These are phyloP conservation scores for Gaertneriomyces semiglobifer DNA, from an alignment of 192 early-diverging fungal genomes.

Conservation along the genomic window DNA sequence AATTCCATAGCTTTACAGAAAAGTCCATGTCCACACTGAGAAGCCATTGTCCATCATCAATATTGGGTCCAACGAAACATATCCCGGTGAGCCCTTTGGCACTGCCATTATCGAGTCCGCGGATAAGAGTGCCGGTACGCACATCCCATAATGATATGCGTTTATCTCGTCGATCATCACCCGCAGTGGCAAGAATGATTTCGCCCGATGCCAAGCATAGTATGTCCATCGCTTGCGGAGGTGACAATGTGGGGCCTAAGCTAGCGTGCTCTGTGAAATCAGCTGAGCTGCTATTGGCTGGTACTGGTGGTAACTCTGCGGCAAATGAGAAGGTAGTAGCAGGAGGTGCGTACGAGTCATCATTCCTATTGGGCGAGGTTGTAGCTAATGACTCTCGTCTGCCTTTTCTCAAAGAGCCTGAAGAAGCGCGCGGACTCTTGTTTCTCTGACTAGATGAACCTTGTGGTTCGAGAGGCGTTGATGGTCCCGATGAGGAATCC, in stretches of 20 bases:
- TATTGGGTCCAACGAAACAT: conserved; percentile 35
- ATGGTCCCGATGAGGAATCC: no score
- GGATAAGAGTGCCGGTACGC: conserved; percentile 32
- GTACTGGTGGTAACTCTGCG: conserved; percentile 37
- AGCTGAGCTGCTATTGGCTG: conserved; percentile 31
- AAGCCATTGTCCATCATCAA: conserved; percentile 32
- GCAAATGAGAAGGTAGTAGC: conserved; percentile 17
- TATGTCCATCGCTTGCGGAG: conserved; percentile 43
- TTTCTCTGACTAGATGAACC: no score
- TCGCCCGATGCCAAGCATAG: conserved; percentile 25
- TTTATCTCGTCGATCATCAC: conserved; percentile 44
- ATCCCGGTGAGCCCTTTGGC: conserved; percentile 44
- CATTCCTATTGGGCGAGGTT: not conserved
- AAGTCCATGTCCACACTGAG: conserved; percentile 57
- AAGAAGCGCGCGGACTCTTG: no score
- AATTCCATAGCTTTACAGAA: conserved; percentile 59
- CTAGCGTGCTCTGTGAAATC: conserved; percentile 41
- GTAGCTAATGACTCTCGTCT: not conserved
- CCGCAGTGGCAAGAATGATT: conserved; percentile 45
- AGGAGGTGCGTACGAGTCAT: conserved; percentile 1
- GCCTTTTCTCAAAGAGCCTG: not conserved
- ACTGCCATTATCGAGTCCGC: conserved; percentile 49
- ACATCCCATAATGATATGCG: conserved; percentile 54
- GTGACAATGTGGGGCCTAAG: conserved; percentile 40
- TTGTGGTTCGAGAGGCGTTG: no score